A percentile compares a stretch with the other conserved stretches of the same genome.
Conservation (phyloP, 371 early-diverging fungal species). For the Mucor piriformis region DNA sequence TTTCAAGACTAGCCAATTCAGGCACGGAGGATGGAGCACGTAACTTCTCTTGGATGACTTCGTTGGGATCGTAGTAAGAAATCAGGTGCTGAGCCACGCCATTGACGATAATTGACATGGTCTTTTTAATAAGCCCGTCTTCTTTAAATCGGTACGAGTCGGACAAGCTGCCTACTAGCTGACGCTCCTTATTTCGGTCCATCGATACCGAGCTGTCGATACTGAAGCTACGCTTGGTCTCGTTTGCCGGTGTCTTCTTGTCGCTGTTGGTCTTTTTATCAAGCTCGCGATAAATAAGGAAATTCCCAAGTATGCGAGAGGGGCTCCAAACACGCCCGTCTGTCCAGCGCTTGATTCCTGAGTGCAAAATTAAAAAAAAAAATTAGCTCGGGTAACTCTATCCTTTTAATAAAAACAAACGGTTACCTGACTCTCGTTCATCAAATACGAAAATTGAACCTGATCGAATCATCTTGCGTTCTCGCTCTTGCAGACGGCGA, state of each 20-base stretch:
- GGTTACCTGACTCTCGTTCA: slow-evolving; percentile 63
- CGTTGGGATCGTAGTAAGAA: slow-evolving; percentile 81
- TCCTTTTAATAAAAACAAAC: neutral
- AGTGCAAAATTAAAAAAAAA: neutral
- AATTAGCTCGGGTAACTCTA: neutral
- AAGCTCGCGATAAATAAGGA: slow-evolving; percentile 65
- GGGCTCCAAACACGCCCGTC: slow-evolving; percentile 75
- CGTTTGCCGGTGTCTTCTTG: slow-evolving; percentile 19
- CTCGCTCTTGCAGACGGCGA: slow-evolving; percentile 64
- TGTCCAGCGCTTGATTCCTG: slow-evolving; percentile 78
- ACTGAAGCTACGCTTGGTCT: slow-evolving; percentile 29
- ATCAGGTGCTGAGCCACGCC: slow-evolving; percentile 82
- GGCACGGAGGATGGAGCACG: slow-evolving; percentile 60
- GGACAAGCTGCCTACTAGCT: slow-evolving; percentile 62
- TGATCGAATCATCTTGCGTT: slow-evolving; percentile 60
- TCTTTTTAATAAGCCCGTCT: slow-evolving; percentile 84
- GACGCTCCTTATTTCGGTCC: slow-evolving; percentile 56
- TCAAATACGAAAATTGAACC: slow-evolving; percentile 75
- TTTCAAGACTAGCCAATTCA: slow-evolving; percentile 56
- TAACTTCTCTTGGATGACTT: slow-evolving; percentile 63
- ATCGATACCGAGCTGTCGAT: slow-evolving; percentile 22
- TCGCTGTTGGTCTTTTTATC: slow-evolving; percentile 42
- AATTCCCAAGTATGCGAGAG: slow-evolving; percentile 67
- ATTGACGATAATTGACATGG: slow-evolving; percentile 79
- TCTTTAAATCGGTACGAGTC: slow-evolving; percentile 72